A percentile compares a stretch with the other conserved stretches of the same genome.
These are phyloP conservation scores for Blastobotrys americana DNA, from an alignment of 805 yeast genomes.

Conservation along the genomic window DNA sequence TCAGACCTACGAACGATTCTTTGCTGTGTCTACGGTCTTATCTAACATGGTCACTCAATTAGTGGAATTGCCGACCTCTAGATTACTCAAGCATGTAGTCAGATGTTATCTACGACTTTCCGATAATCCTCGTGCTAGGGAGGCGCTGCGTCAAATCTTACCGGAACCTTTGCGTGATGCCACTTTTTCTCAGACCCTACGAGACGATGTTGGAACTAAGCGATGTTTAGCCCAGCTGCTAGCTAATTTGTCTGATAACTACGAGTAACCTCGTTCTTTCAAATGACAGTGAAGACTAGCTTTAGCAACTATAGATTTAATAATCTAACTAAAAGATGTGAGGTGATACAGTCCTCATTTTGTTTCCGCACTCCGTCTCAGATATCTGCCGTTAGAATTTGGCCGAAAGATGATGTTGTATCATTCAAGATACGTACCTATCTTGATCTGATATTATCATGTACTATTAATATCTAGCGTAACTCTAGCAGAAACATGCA, in stretches of 20 bases:
- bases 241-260: conserved; percentile 48
- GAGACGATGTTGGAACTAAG: conserved; percentile 84
- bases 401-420: no score
- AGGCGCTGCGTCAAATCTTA: conserved; percentile 70
- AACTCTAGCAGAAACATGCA: no score
- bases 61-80: conserved; percentile 56
- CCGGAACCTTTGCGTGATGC: conserved; percentile 87
- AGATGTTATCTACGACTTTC: conserved; percentile 86
- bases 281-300: no score
- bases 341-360: no score
- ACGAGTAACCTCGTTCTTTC: conserved; percentile 13
- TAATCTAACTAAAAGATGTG: no score
- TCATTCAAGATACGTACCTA: no score
- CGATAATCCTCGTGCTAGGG: conserved; percentile 85
- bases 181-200: conserved; percentile 68
- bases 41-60: conserved; percentile 84
- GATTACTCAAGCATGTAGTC: conserved; percentile 86
- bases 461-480: no score
- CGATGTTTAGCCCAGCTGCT: conserved; percentile 79
- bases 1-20: conserved; percentile 90
- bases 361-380: no score
- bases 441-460: no score
- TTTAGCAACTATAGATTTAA: no score
- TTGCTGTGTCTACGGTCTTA: conserved; percentile 85
- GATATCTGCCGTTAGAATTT: no score